Evolutionary conservation across 2,329 filamentous ascomycete genomes (phyloP), one percentile per base, ranked within the genome.

Genomic region (Ophiostoma sp.): DNA sequence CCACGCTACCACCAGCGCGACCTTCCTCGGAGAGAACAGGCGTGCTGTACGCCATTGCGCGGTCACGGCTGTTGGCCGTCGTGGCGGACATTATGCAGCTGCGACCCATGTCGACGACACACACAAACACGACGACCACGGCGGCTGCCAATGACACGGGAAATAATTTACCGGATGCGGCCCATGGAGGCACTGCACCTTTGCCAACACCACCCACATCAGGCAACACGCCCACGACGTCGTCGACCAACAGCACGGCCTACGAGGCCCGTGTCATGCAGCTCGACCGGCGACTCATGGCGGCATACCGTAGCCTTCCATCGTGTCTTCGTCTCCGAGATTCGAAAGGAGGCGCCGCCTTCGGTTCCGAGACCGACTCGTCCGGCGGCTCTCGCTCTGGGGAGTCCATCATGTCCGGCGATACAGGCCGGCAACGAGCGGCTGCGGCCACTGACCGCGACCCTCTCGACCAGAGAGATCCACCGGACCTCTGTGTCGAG

Each of bases 1-100:
- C 78, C 12, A 79, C 82, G 4, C 79, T 86, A 72, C 85, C 85
- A 1, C 79, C 81, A 0, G 80, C 83, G 5, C 81, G 85, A 0
- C 82, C 83, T 1, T 77, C 80, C 19, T 82, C 82, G 0, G 84
- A 86, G 57, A 80, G 83, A 19, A 85, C 83, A 1, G 82, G 83
- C 7, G 80, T 72, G 1, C 70, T 78, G 1, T 75, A 76, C 25
- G 69, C 63, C 22, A 75, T 77, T 28, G 74, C 76, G 45, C 77
- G 77, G 59, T 22, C 55, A 0, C 75, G 78, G 7, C 61, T 78
- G 36, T 57, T 78, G 69, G 45, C 57, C 12, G 76, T 76, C 2
- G 76, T 79, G 66, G 74, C 59, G 3, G 77, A 77, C 4, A 75
- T 77, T 22, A 66, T 74, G 42, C 74, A 5, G 72, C n/a, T 70